Percentiles rank a stretch among this genome's conserved stretches.
These are phyloP conservation scores for Solanum aculeatissimum DNA, from an alignment of 305 asterid genomes.

Conservation along the genomic window DNA sequence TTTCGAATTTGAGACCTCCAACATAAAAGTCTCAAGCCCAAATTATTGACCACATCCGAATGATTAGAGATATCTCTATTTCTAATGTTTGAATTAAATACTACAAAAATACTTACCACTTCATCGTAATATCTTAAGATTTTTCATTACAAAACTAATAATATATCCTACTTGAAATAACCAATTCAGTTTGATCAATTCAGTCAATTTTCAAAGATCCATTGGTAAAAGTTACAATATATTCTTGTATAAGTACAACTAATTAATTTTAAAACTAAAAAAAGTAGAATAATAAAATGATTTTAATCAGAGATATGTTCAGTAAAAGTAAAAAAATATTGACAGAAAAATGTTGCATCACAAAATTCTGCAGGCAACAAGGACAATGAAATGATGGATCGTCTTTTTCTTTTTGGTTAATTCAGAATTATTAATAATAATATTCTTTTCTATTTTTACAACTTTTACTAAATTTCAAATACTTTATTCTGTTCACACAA, in stretches of 20 bases:
- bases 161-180: no score
- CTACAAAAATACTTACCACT: no score
- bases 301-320: background rate
- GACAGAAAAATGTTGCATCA: background rate
- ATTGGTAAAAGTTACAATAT: background rate
- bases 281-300: background rate
- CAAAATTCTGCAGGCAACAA: background rate
- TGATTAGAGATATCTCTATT: no score
- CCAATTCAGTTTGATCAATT: background rate
- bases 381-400: background rate
- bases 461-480: background rate
- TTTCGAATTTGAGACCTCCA: no score
- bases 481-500: background rate
- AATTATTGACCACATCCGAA: no score
- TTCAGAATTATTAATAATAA: background rate
- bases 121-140: no score
- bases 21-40: no score
- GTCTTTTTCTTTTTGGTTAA: background rate
- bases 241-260: background rate
- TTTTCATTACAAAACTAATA: no score
- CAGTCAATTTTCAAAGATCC: background rate
- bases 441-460: background rate
- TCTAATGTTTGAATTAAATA: no score
- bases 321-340: background rate
- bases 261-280: background rate